Conservation (phyloP, 2,329 filamentous ascomycete genomes). For the Colletotrichum cuscutae region DNA sequence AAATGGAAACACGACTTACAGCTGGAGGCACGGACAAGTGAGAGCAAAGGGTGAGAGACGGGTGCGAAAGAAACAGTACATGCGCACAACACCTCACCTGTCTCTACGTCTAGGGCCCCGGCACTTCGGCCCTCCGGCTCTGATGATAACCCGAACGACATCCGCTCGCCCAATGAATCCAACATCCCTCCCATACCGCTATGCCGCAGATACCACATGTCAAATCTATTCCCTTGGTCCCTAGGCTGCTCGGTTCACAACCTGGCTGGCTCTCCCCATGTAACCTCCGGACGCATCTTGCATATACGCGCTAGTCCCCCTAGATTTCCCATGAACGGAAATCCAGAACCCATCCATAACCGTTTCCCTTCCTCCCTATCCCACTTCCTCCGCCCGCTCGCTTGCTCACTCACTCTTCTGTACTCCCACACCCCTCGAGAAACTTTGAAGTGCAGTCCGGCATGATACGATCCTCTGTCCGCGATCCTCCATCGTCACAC, state of each 20-base stretch:
- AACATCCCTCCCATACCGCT: neutral
- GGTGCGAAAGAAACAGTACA: neutral
- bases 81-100: neutral
- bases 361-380: neutral
- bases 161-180: neutral
- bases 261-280: neutral
- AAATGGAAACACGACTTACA: neutral
- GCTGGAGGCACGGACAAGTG: no score
- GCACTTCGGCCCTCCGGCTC: neutral
- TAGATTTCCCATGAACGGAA: slow-evolving; percentile 11
- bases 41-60: neutral
- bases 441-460: neutral
- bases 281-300: slow-evolving; percentile 31
- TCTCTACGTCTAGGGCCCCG: neutral
- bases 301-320: slow-evolving; percentile 23
- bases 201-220: neutral
- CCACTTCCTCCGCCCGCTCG: neutral
- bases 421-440: neutral
- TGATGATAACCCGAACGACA: neutral
- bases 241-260: neutral
- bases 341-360: slow-evolving; percentile 1
- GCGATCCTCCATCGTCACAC: neutral
- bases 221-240: neutral
- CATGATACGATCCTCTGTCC: neutral
- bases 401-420: neutral